Base-by-base conservation (phyloP, 441 rosid genomes). In the Bocquillonia castaneifolia region DNA sequence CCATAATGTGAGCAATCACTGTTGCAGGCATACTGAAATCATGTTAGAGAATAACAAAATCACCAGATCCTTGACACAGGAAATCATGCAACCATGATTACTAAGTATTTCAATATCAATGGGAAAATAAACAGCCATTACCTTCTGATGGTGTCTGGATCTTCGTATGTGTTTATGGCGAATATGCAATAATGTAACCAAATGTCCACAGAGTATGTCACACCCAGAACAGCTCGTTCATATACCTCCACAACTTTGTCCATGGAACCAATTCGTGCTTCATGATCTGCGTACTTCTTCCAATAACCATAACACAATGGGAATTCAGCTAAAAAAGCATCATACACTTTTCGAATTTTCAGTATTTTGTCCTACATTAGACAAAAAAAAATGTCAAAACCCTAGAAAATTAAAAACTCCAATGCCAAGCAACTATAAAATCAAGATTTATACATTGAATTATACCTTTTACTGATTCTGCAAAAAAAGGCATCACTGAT, bases 281-380 rank as follows among this genome's bases (percentile, higher is more conserved):
- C 99, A 68, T 93, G 97, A 81, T 93, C 99, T 9, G 97, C 96
- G 70, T 88, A 93, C 81, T 91, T 93, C 82, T 93, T 91, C 99
- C 99, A 93, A 67, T 93, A 93, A 70, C 99, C 99, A 86, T 93
- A 93, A 75, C 99, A 93, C 71, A 93, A 63, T 39, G 99, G 99
- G 59, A 91, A 93, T 77, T 93, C 99, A 50, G 90, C 91, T 67
- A 93, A 80, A 80, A 93, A 93, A 34, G 90, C 82, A 83, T 93
- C 97, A 78, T 94, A 94, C 10, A 92, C 96, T 74, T 82, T 87
- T 68, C 85, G 83, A 51, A 94, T 94, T 79, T 92, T 94, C 72
- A 82, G 34, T 69, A 92, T 86, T 54, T 84, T 86, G 72, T 88
- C 96, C 99, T 94, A 88, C 78, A 85, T 22, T 68, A 51, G 54